These are phyloP conservation scores for Albatrellus sp. DNA, from an alignment of 1,284 basidiomycete species.

Conservation along the genomic window DNA sequence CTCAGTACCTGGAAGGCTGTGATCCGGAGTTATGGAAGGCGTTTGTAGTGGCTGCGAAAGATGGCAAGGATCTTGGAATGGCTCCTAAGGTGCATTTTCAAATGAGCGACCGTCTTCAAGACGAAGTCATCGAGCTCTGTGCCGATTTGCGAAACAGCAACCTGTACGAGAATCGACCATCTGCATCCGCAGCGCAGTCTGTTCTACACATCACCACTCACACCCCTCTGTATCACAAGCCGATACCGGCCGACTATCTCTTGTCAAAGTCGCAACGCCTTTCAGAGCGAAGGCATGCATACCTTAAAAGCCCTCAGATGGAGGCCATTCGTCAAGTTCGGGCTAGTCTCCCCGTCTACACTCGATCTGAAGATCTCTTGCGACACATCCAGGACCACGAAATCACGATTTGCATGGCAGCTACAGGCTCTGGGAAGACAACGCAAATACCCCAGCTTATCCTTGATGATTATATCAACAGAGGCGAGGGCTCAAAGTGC, in stretches of 20 bases:
- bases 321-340: conserved; percentile 62
- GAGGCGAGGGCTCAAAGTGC: conserved; percentile 72
- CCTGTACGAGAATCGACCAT: conserved; percentile 36
- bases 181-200: conserved; percentile 13
- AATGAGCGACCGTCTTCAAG: conserved; percentile 59
- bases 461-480: conserved; percentile 75
- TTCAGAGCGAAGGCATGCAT: conserved; percentile 40
- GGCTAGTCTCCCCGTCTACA: conserved; percentile 62
- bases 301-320: conserved; percentile 51
- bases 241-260: conserved; percentile 16
- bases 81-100: conserved; percentile 65
- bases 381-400: conserved; percentile 69
- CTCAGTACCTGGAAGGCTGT: conserved; percentile 75
- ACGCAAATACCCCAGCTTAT: conserved; percentile 93
- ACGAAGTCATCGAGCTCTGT: conserved; percentile 66
- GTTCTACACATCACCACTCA: conserved; percentile 2
- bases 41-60: conserved; percentile 48
- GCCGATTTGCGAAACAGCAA: conserved; percentile 48
- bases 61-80: conserved; percentile 57
- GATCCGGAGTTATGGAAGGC: conserved; percentile 73
- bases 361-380: conserved; percentile 54
- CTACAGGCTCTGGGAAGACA: conserved; percentile 93
- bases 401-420: conserved; percentile 89
- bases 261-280: conserved; percentile 52
- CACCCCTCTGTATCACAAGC: conserved; percentile 7